Conservation (phyloP, 495 filamentous ascomycete species). For the Penicillium egyptiacum region DNA sequence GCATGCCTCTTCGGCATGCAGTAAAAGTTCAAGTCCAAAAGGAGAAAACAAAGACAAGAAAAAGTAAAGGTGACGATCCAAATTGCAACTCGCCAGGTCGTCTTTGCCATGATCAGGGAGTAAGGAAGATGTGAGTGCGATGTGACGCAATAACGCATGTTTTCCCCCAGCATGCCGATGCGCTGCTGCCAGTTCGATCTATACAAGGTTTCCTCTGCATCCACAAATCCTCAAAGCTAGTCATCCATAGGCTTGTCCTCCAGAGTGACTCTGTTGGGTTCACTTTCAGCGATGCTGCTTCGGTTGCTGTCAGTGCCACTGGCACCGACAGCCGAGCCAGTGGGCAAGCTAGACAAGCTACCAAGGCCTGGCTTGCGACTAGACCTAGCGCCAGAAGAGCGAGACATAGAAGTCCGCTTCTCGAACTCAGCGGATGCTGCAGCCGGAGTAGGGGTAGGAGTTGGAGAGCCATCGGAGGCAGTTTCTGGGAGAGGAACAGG, state of each 20-base stretch:
- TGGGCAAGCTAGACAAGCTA: conserved; percentile 45
- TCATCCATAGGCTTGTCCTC: conserved; percentile 86
- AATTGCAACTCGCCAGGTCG: conserved; percentile 6
- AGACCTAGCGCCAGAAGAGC: conserved; percentile 28
- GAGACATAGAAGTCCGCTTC: conserved; percentile 50
- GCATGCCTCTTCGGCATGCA: conserved; percentile 7
- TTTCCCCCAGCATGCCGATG: neutral
- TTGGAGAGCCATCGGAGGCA: conserved; percentile 40
- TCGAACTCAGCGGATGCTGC: conserved; percentile 34
- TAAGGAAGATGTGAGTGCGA: neutral
- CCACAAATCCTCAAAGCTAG: conserved; percentile 30
- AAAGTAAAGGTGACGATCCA: neutral
- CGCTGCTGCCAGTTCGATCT: conserved; percentile 8
- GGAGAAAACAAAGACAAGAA: conserved; percentile 7
- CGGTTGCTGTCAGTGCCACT: conserved; percentile 45
- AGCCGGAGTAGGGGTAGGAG: conserved; percentile 42
- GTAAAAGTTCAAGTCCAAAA: conserved; percentile 18
- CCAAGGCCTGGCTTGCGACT: conserved; percentile 45
- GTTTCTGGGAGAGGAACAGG: conserved; percentile 34
- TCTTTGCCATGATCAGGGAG: conserved; percentile 4
- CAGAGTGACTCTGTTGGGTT: conserved; percentile 69
- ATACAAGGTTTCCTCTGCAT: conserved; percentile 14
- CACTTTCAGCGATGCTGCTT: conserved; percentile 45
- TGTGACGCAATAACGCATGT: neutral
- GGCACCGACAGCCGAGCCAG: conserved; percentile 26